Percentiles rank a stretch among this genome's conserved stretches.
phyloP scores from a whole-genome alignment of 192 early-diverging fungal genomes.

The Mortierella hygrophila region DNA sequence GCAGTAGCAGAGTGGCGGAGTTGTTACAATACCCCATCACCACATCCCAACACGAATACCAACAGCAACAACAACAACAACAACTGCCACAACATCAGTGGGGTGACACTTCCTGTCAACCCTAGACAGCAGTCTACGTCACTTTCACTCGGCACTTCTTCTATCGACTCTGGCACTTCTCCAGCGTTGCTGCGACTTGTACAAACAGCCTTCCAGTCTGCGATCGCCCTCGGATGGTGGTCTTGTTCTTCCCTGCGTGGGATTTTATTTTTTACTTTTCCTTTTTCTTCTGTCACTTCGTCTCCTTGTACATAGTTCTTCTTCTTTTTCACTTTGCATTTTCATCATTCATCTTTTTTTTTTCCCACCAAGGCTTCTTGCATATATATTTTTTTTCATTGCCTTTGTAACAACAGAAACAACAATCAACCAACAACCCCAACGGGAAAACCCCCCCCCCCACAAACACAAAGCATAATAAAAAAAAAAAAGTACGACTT shows the following conservation, averaged over 20 bases:
- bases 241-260: background rate
- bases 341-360: background rate
- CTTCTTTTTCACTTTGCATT: background rate
- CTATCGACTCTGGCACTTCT: too few species aligned
- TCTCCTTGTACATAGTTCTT: background rate
- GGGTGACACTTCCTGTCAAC: background rate
- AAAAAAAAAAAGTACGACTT: background rate
- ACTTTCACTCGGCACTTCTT: background rate
- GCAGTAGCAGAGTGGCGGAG: constrained; percentile 1
- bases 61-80: background rate
- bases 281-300: background rate
- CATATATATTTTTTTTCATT: background rate
- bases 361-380: background rate
- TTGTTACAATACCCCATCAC: background rate
- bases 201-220: background rate
- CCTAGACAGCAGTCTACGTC: background rate
- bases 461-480: background rate
- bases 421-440: background rate
- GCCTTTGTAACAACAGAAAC: constrained; percentile 1
- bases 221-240: background rate
- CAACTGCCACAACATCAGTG: too few species aligned
- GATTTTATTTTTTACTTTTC: background rate
- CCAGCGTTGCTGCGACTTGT: background rate
- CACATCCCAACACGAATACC: background rate
- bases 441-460: background rate